Conservation (phyloP, 306 rosid genomes). For the Prunus fruticosa region DNA sequence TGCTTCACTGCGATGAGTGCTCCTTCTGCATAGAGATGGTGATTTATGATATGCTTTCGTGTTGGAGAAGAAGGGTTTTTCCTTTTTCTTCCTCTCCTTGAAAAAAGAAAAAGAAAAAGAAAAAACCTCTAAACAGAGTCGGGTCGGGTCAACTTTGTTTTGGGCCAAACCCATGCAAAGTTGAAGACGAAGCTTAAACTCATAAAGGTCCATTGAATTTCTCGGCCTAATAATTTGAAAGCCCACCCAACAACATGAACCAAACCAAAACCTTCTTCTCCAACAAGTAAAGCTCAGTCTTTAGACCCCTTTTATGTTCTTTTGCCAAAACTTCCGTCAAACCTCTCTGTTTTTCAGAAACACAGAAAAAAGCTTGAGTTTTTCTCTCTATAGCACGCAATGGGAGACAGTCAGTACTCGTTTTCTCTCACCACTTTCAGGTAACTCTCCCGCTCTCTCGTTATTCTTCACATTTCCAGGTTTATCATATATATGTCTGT, state of each 20-base stretch:
- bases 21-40: not conserved
- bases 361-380: not conserved
- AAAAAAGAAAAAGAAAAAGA: not conserved
- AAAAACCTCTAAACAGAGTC: not conserved
- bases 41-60: slow-evolving; percentile 13
- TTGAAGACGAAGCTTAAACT: too few species aligned
- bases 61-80: slow-evolving; percentile 25
- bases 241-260: not conserved
- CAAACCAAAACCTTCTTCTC: slow-evolving; percentile 21
- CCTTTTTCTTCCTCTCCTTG: not conserved
- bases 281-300: slow-evolving; percentile 23
- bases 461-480: not conserved
- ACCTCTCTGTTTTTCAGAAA: not conserved
- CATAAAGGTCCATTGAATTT: too few species aligned
- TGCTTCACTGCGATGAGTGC: not conserved
- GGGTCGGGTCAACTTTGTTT: not conserved
- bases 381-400: slow-evolving; percentile 19
- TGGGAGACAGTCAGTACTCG: slow-evolving; percentile 56
- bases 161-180: not conserved
- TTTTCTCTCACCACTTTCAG: slow-evolving; percentile 60
- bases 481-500: not conserved
- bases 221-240: not conserved
- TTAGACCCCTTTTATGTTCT: not conserved
- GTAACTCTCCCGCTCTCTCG: slow-evolving; percentile 10
- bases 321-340: not conserved